Evolutionary conservation across 768 basidiomycete species (phyloP).

Genomic region (Leccinum subgranulosum): DNA sequence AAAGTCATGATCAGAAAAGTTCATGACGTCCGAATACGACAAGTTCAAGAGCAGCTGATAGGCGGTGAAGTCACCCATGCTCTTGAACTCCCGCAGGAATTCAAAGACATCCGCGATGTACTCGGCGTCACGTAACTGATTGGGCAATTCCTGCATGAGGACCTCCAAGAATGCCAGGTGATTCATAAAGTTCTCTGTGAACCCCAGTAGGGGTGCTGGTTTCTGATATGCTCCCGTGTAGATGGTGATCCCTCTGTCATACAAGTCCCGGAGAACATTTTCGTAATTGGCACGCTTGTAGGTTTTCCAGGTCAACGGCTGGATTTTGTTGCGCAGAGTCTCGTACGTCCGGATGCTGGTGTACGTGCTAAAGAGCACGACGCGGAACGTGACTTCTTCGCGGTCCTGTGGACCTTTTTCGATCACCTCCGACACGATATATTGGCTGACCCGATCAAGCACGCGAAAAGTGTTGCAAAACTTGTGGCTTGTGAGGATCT

Average conservation of each 20-base stretch:
- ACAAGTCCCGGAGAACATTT: constrained; percentile 45
- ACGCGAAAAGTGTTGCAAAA: constrained; percentile 80
- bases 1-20: constrained; percentile 67
- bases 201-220: constrained; percentile 58
- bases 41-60: constrained; percentile 66
- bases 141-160: constrained; percentile 58
- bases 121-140: constrained; percentile 44
- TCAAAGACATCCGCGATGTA: constrained; percentile 65
- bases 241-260: constrained; percentile 39
- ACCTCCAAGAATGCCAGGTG: constrained; percentile 61
- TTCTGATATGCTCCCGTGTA: constrained; percentile 74
- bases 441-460: constrained; percentile 69
- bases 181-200: constrained; percentile 47
- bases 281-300: constrained; percentile 55
- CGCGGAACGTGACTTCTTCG: constrained; percentile 66
- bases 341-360: constrained; percentile 74
- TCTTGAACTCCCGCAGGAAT: constrained; percentile 54
- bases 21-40: constrained; percentile 53
- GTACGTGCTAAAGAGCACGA: constrained; percentile 69
- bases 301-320: constrained; percentile 57
- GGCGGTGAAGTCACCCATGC: constrained; percentile 72
- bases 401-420: constrained; percentile 60
- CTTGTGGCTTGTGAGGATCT: constrained; percentile 48
- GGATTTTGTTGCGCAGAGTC: constrained; percentile 47
- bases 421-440: constrained; percentile 64